Conservation (phyloP, 2,329 filamentous ascomycete species). For the Sporothrix protearum region DNA sequence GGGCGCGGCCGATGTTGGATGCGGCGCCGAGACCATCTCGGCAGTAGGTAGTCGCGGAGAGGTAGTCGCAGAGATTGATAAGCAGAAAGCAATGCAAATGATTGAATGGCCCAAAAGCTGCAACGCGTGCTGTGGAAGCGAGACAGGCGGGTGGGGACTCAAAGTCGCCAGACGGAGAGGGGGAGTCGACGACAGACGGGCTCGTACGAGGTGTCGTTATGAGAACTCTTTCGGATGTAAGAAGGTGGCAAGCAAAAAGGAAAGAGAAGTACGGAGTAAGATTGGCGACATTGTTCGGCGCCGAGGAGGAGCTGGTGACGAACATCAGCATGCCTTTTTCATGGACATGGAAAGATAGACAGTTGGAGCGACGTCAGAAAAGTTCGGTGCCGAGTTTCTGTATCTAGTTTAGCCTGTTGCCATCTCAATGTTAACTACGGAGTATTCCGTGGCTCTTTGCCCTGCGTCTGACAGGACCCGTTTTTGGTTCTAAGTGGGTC, state of each 20-base stretch:
- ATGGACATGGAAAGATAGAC: background rate
- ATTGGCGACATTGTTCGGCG: background rate
- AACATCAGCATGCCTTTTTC: background rate
- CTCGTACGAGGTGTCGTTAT: background rate
- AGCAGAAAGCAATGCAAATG: background rate
- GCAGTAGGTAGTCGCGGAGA: background rate
- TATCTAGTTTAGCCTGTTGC: background rate
- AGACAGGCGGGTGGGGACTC: background rate
- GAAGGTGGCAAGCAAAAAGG: background rate
- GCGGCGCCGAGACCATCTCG: slow-evolving; percentile 4
- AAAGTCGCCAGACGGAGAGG: background rate
- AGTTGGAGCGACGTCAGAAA: background rate
- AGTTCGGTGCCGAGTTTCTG: background rate
- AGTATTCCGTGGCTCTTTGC: background rate
- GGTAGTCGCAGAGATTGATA: background rate
- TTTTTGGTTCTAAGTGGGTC: background rate
- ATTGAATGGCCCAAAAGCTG: background rate
- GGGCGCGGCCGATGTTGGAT: background rate
- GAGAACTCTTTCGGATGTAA: background rate
- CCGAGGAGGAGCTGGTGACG: background rate
- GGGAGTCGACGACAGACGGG: background rate
- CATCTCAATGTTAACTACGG: too few relatives aligned
- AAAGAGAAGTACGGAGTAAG: background rate
- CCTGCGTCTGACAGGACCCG: background rate
- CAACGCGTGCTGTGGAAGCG: background rate